Evolutionary conservation across 306 rosid species (phyloP).

Genomic region (Ormosia semicastrata): DNA sequence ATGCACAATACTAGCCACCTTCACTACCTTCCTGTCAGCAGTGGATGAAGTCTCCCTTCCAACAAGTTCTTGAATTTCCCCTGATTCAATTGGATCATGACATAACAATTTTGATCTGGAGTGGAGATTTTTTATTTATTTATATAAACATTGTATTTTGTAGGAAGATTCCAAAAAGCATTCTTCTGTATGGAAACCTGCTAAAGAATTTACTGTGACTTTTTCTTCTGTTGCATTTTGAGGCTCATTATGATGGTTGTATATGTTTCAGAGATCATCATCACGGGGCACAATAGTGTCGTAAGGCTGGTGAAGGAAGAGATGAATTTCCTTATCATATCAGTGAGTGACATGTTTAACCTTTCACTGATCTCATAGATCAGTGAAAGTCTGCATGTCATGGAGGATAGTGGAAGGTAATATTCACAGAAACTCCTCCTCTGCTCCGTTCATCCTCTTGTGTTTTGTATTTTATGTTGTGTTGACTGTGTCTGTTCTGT

Average conservation of each 20-base stretch:
- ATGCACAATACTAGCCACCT: not conserved
- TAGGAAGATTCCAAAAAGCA: constrained; percentile 2
- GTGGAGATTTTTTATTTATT: not conserved
- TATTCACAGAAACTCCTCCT: constrained; percentile 8
- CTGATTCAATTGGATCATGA: not conserved
- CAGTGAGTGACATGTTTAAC: constrained; percentile 14
- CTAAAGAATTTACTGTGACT: not conserved
- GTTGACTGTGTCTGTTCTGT: not conserved
- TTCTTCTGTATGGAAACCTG: constrained; percentile 16
- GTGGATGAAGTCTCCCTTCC: not conserved
- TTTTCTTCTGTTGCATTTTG: not conserved
- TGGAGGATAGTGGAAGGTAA: constrained; percentile 68
- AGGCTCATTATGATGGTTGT: constrained; percentile 18
- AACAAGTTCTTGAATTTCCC: not conserved
- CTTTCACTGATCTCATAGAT: constrained; percentile 20
- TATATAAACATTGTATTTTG: not conserved
- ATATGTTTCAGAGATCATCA: constrained; percentile 26
- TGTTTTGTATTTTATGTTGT: constrained; percentile 4
- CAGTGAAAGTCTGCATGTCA: constrained; percentile 20
- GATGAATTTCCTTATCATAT: constrained; percentile 18
- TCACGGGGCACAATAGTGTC: not conserved
- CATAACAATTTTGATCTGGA: not conserved
- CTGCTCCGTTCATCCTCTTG: not conserved
- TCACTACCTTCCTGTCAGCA: not conserved
- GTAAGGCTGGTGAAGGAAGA: constrained; percentile 24